A percentile compares a stretch with the other conserved stretches of the same genome.
These are phyloP conservation scores for Mycena venus DNA, from an alignment of 768 basidiomycete genomes.

Conservation along the genomic window DNA sequence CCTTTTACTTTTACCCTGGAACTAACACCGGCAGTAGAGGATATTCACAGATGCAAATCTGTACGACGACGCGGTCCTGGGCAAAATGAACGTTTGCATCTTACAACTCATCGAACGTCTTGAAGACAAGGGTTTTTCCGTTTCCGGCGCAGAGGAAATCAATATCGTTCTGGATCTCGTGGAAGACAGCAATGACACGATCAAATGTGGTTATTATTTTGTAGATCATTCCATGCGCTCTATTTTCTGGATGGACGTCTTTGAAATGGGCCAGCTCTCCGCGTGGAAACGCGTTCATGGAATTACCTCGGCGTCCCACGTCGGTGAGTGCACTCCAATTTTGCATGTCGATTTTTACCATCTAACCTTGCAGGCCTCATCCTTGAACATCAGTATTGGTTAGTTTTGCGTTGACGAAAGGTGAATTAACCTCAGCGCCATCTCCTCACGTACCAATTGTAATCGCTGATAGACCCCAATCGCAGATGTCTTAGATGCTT, in stretches of 20 bases:
- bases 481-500: not conserved
- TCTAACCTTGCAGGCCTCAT: not conserved
- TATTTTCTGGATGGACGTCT: too few relatives aligned
- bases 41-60: too few relatives aligned
- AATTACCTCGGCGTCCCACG: not conserved
- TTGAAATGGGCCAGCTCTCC: too few relatives aligned
- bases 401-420: not conserved
- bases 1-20: not conserved
- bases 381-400: constrained; percentile 1
- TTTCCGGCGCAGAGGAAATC: not conserved
- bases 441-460: not conserved
- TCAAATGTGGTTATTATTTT: too few relatives aligned
- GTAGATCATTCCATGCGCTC: too few relatives aligned
- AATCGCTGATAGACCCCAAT: not conserved
- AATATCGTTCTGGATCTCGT: too few relatives aligned
- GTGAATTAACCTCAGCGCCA: not conserved
- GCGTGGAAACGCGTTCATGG: too few relatives aligned
- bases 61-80: too few relatives aligned
- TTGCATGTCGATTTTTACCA: not conserved
- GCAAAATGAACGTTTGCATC: not conserved
- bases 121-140: too few relatives aligned
- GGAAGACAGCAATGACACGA: too few relatives aligned
- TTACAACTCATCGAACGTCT: too few relatives aligned
- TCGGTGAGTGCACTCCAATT: not conserved
- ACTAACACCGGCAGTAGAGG: too few relatives aligned